Percentiles rank a stretch among this genome's conserved stretches.
phyloP scores from a whole-genome alignment of 2,329 filamentous ascomycete species.

The Periconia sp. region DNA sequence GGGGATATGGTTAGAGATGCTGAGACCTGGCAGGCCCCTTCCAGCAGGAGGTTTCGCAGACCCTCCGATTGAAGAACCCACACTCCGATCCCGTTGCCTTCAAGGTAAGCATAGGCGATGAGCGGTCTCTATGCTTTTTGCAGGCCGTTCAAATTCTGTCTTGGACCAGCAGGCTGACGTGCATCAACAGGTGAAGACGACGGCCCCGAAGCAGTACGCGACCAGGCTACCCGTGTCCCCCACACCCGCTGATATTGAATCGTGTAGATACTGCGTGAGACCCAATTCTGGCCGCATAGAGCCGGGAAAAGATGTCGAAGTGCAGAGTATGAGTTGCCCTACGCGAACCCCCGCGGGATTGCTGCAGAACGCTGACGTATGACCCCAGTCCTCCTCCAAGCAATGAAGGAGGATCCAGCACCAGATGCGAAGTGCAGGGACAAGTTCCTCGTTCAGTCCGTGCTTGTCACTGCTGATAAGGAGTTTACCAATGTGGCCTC shows the following conservation, averaged over 20 bases:
- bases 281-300: conserved; percentile 97
- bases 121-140: conserved; percentile 3
- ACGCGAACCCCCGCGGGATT: conserved; percentile 16
- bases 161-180: conserved; percentile 18
- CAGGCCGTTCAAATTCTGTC: conserved; percentile 1
- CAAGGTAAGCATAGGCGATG: conserved; percentile 58
- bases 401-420: conserved; percentile 95
- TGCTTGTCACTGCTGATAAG: conserved; percentile 80
- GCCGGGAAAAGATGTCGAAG: conserved; percentile 86
- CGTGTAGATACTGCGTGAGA: conserved; percentile 87
- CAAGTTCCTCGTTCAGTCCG: conserved; percentile 96
- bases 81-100: conserved; percentile 66
- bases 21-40: conserved; percentile 60
- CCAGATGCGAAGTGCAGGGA: conserved; percentile 89
- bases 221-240: conserved; percentile 17
- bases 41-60: conserved; percentile 68
- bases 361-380: conserved; percentile 32
- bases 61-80: conserved; percentile 64
- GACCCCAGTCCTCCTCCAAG: conserved; percentile 82
- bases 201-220: conserved; percentile 94
- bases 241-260: conserved; percentile 25
- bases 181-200: conserved; percentile 95
- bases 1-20: conserved; percentile 13
- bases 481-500: conserved; percentile 81
- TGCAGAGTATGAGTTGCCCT: conserved; percentile 71